Evolutionary conservation across 768 basidiomycete species (phyloP).

Genomic region (Pluteus cervinus): DNA sequence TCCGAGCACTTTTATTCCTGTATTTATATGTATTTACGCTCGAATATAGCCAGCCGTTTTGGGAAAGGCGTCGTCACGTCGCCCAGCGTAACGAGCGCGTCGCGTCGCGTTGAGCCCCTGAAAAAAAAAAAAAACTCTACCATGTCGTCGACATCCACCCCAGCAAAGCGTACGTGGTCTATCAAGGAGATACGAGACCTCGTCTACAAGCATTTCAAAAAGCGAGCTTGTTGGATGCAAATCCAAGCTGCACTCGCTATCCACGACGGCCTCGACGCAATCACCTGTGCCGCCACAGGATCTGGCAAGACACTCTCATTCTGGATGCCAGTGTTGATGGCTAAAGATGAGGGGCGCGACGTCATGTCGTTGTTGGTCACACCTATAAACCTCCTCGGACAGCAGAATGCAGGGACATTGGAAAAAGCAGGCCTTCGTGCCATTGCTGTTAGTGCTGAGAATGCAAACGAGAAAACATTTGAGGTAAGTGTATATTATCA

Average conservation of each 20-base stretch:
- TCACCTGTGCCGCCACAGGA: slow-evolving; percentile 8
- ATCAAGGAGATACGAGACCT: slow-evolving; percentile 6
- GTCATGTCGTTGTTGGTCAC: slow-evolving; percentile 6
- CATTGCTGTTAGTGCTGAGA: slow-evolving; percentile 4
- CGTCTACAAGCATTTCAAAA: slow-evolving; percentile 4
- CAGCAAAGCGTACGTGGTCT: too few species aligned
- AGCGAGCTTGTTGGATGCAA: slow-evolving; percentile 8
- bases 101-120: too few species aligned
- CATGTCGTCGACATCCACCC: too few species aligned
- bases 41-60: too few species aligned
- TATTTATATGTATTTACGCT: too few species aligned
- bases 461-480: slow-evolving; percentile 6
- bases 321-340: slow-evolving; percentile 10
- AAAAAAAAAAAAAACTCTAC: too few species aligned
- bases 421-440: slow-evolving; percentile 1
- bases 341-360: slow-evolving; percentile 6
- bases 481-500: slow-evolving; percentile 4
- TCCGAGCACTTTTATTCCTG: too few species aligned
- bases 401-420: slow-evolving; percentile 5
- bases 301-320: slow-evolving; percentile 9
- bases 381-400: slow-evolving; percentile 7
- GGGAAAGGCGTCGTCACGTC: too few species aligned
- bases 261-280: slow-evolving; percentile 5
- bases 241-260: slow-evolving; percentile 5
- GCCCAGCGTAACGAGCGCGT: too few species aligned